Conservation (phyloP, 331 rosid genomes). For the Cydonia oblonga region DNA sequence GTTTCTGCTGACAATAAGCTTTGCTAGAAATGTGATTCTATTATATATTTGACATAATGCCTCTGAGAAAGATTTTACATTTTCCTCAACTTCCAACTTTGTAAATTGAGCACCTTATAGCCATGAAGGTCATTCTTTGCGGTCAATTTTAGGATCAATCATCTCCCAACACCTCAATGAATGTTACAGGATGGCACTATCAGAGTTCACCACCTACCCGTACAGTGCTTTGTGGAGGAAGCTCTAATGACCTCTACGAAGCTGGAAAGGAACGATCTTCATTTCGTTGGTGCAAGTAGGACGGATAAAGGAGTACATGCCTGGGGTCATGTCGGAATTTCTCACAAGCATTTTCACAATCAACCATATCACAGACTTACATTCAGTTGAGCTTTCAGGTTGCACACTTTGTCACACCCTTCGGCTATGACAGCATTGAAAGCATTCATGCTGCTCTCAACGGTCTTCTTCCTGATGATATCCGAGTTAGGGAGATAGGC, state of each 20-base stretch:
- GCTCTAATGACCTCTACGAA: slow-evolving; percentile 58
- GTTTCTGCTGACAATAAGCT: not conserved
- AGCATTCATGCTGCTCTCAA: slow-evolving; percentile 62
- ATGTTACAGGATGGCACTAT: slow-evolving; percentile 82
- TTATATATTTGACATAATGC: not conserved
- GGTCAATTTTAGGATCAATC: not conserved
- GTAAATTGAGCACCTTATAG: not conserved
- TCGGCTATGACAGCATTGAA: slow-evolving; percentile 57
- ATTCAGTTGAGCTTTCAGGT: slow-evolving; percentile 45
- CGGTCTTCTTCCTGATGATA: slow-evolving; percentile 82
- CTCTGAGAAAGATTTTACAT: not conserved
- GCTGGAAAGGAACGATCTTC: slow-evolving; percentile 65
- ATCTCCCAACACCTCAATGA: not conserved
- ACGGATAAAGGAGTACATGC: slow-evolving; percentile 93
- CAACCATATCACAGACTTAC: slow-evolving; percentile 16
- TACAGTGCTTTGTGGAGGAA: slow-evolving; percentile 62
- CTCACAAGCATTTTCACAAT: not conserved
- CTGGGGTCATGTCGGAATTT: slow-evolving; percentile 78
- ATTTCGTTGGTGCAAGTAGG: slow-evolving; percentile 78
- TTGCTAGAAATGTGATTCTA: not conserved
- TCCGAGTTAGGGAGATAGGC: slow-evolving; percentile 72
- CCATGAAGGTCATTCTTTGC: not conserved
- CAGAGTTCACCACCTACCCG: slow-evolving; percentile 80
- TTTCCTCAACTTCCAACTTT: not conserved
- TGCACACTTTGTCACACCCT: slow-evolving; percentile 87